Evolutionary conservation across 768 basidiomycete genomes (phyloP).

Genomic region (Tylopilus rubrobrunneus): DNA sequence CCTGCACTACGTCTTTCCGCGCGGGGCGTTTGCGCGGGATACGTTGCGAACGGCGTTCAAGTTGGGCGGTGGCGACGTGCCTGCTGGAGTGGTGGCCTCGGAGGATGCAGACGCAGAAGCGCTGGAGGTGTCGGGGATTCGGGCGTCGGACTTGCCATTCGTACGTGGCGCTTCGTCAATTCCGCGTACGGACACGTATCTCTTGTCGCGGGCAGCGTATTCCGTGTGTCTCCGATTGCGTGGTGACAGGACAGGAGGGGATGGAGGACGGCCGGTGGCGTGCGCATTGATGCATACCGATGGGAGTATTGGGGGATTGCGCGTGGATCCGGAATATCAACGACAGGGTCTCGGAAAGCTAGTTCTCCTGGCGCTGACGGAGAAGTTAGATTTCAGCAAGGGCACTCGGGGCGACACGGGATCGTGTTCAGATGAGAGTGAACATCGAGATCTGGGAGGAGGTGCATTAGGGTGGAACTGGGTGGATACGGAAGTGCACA

Average conservation of each 20-base stretch:
- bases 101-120: not conserved
- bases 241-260: not conserved
- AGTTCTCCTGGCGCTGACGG: constrained; percentile 8
- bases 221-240: constrained; percentile 21
- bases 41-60: not conserved
- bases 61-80: not conserved
- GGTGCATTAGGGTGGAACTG: constrained; percentile 25
- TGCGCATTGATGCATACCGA: constrained; percentile 19
- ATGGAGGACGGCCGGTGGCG: constrained; percentile 3
- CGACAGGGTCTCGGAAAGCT: constrained; percentile 11
- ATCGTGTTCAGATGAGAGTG: not conserved
- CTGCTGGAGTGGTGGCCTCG: not conserved
- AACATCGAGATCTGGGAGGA: constrained; percentile 14
- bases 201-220: constrained; percentile 18
- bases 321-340: constrained; percentile 7
- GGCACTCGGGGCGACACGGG: not conserved
- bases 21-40: not conserved
- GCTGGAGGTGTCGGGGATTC: constrained; percentile 6
- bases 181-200: constrained; percentile 16
- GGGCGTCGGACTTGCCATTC: constrained; percentile 11
- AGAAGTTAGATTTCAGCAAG: constrained; percentile 7
- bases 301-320: constrained; percentile 17
- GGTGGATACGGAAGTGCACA: constrained; percentile 9
- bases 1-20: constrained; percentile 8
- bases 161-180: constrained; percentile 7